A percentile compares a stretch with the other conserved stretches of the same genome.
Evolutionary conservation across 352 stramenopile genomes (phyloP).

Genomic region (Aphanomyces invadans): DNA sequence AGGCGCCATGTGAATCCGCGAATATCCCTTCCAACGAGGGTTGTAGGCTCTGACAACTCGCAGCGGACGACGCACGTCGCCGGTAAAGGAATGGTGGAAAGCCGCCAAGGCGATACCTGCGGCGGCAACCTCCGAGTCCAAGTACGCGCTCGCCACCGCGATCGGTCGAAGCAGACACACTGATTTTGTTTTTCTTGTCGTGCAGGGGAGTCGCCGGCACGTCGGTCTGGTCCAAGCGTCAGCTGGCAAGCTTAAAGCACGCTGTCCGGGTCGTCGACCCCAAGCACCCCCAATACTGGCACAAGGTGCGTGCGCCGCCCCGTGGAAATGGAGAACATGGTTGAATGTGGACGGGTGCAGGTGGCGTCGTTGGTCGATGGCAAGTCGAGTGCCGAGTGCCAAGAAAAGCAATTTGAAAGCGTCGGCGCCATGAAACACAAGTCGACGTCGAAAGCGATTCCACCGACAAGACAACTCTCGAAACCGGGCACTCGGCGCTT

Average conservation of each 20-base stretch:
- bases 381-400: not conserved
- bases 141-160: no score
- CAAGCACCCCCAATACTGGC: not conserved
- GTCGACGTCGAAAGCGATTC: not conserved
- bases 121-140: not conserved
- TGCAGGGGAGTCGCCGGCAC: no score
- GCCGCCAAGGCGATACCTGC: not conserved
- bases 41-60: not conserved
- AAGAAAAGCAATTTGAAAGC: slow-evolving; percentile 17
- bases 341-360: not conserved
- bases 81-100: not conserved
- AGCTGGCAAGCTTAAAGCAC: not conserved
- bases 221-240: not conserved
- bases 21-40: no score
- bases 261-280: not conserved
- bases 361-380: not conserved
- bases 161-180: no score
- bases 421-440: not conserved
- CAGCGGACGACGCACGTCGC: not conserved
- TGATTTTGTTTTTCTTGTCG: no score
- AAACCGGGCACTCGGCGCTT: not conserved
- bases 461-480: not conserved
- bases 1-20: no score
- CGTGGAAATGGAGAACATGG: no score
- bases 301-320: not conserved